Percentiles rank a stretch among this genome's conserved stretches.
Evolutionary conservation across 495 filamentous ascomycete species (phyloP).

Genomic region (Aspergillus incahuasiensis): DNA sequence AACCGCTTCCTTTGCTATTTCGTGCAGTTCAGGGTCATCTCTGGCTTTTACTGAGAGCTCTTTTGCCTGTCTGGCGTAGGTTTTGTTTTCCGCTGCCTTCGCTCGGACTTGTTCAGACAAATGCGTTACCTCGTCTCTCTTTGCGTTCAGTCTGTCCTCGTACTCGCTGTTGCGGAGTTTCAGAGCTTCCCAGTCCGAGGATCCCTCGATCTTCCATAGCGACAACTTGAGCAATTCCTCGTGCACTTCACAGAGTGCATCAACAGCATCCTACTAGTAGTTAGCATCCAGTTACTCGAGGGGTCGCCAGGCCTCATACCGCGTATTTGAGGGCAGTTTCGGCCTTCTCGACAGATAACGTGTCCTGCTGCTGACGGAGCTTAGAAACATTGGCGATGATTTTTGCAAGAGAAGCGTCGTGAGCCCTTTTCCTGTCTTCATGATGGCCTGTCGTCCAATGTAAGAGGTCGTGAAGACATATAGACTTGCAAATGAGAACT

Average conservation of each 20-base stretch:
- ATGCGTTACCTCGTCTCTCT: constrained; percentile 34
- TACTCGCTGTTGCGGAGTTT: constrained; percentile 58
- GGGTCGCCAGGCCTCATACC: constrained; percentile 33
- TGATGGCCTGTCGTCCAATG: constrained; percentile 41
- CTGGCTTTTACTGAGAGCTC: constrained; percentile 14
- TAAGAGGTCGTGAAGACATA: constrained; percentile 12
- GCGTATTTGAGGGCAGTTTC: constrained; percentile 60
- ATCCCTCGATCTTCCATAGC: constrained; percentile 69
- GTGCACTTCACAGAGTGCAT: constrained; percentile 52
- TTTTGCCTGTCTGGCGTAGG: constrained; percentile 33
- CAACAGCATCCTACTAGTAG: constrained; percentile 50
- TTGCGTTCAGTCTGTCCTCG: constrained; percentile 46
- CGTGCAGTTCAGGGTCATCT: constrained; percentile 24
- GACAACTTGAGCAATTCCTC: constrained; percentile 62
- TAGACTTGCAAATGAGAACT: constrained; percentile 7
- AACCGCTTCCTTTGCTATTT: constrained; percentile 29
- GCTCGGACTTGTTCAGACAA: constrained; percentile 28
- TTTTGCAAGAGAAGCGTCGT: constrained; percentile 38
- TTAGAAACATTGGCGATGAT: constrained; percentile 36
- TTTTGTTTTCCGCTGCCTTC: constrained; percentile 28
- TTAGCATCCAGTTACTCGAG: neutral
- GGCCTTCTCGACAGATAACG: constrained; percentile 57
- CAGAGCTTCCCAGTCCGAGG: constrained; percentile 67
- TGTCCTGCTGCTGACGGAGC: constrained; percentile 49
- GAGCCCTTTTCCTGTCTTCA: constrained; percentile 43